Base-by-base conservation (phyloP, 768 basidiomycete genomes). In the Xerocomus brunneocitrinus region DNA sequence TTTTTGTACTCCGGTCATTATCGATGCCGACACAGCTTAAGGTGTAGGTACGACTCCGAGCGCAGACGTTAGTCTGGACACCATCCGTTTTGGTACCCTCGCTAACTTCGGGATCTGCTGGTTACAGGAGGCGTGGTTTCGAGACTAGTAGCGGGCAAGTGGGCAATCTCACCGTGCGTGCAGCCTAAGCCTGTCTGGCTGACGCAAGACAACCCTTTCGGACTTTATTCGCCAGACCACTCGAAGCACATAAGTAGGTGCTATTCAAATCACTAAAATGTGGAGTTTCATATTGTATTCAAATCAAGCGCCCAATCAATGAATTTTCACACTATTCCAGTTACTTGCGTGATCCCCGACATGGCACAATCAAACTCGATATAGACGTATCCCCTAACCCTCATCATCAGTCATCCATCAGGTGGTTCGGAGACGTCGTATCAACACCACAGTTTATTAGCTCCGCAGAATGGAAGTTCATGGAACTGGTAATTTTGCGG, bases 381-480 rank as follows among this genome's bases (percentile, higher is more conserved):
- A 59, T 53, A 35, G 53, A 47, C 38, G 14, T 19, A 25, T 35
- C 46, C 47, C 16, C 7, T 38, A 27, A 25, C 43, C 27, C 40
- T 54, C 50, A 45, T 56, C 32, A 12, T 35, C 42, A 28, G 24
- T 24, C 47, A 9, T 44, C 31, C 47, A 31, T 19, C 16, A 8
- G 31, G 34, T 36, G 43, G 34, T 40, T 25, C 47, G 51, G 49
- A 38, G 22, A 42, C 32, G 34, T 36, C 3, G 43, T 45, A 54
- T 40, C 47, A 54, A 34, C 46, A 40, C 24, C 38, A 47, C 31
- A 53, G 31, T 32, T 13, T 39, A 49, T 44, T 46, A 43, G 45
- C 16, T 57, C 50, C 51, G 58, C 43, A 44, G 55, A 60, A 67
- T 67, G 62, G 62, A 65, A 67, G 57, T 36, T 36, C 28, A 61